Evolutionary conservation across 2,329 filamentous ascomycete genomes (phyloP), one percentile per base, ranked within the genome.

Genomic region (Penicillium sp.): DNA sequence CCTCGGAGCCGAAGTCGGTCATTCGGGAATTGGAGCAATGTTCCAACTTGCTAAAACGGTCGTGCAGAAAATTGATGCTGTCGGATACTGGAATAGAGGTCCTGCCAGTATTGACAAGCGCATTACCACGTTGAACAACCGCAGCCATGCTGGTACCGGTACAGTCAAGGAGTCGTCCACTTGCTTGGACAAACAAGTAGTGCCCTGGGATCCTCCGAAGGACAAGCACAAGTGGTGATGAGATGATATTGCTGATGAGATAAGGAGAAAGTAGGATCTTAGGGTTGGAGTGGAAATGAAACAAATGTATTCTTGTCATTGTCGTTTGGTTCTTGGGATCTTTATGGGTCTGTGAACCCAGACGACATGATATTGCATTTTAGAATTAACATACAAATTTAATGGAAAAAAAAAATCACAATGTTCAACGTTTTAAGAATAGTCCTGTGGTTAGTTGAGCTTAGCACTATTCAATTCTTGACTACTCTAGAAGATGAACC

Each of bases 1-100:
- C 5, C 38, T 53, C 3, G 55, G 57, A 22, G 50, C 42, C 9
- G 30, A 49, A 12, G 33, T 55, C 11, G 58, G 48, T 3, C 1
- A 30, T 25, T 49, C 55, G 9, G 60, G 58, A 3, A 46, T 61
- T 16, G 49, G 50, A 8, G 41, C 33, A 17, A 54, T 62, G 30
- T 45, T 62, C 6, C 57, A 63, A 8, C 45, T 72, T 16, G 65
- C 70, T 0, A 71, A 67, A n/a, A 61, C 54, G 0, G 59, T 77
- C 8, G 67, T 76, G 17, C 60, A 69, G 30, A 71, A 69, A 14
- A 73, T 77, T 19, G 74, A 78, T 52, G 65, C 62, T 17, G 57
- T 77, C 3, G 75, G 75, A 16, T 65, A 58, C 43, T 64, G 56
- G 45, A 73, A 71, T 37, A 43, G 54, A 17, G 64, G 65, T 0